phyloP scores from a whole-genome alignment of 352 stramenopile genomes.

The Albugo candida region DNA sequence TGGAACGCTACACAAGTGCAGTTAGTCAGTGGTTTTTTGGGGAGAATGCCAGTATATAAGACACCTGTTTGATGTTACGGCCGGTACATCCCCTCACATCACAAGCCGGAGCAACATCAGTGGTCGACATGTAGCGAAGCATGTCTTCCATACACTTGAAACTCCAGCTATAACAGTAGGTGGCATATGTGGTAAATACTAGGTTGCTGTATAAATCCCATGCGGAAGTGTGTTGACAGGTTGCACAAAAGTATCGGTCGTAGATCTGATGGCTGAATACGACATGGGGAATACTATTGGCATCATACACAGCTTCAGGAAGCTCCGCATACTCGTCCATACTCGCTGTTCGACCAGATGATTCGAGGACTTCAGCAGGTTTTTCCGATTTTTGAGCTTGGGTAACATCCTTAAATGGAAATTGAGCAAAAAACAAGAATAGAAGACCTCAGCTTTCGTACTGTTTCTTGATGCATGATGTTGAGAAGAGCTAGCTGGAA shows the following conservation, averaged over 20 bases:
- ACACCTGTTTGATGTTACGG: slow-evolving; percentile 30
- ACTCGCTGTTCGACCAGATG: slow-evolving; percentile 44
- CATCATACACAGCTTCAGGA: slow-evolving; percentile 51
- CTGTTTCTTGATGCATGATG: slow-evolving; percentile 73
- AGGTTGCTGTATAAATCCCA: slow-evolving; percentile 74
- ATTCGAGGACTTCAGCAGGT: slow-evolving; percentile 13
- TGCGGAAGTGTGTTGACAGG: slow-evolving; percentile 33
- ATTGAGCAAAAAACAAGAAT: too few relatives aligned
- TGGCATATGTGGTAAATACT: slow-evolving; percentile 67
- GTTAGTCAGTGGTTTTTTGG: too few relatives aligned
- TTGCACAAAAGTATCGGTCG: slow-evolving; percentile 47
- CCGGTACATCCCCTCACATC: slow-evolving; percentile 34
- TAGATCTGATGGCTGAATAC: slow-evolving; percentile 80
- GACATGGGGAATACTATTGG: slow-evolving; percentile 71
- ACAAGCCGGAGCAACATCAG: slow-evolving; percentile 11
- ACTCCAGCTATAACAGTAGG: slow-evolving; percentile 24
- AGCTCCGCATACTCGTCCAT: slow-evolving; percentile 38
- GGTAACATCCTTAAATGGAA: too few relatives aligned
- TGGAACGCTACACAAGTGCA: slow-evolving; percentile 22
- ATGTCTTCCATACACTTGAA: too few relatives aligned
- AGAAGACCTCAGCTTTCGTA: slow-evolving; percentile 1
- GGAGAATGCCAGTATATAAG: too few relatives aligned
- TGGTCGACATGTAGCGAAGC: too few relatives aligned
- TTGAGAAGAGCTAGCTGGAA: slow-evolving; percentile 28
- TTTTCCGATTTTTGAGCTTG: too few relatives aligned